Percentiles rank a stretch among this genome's conserved stretches.
phyloP scores from a whole-genome alignment of 192 early-diverging fungal species.

The Thamnidium elegans region DNA sequence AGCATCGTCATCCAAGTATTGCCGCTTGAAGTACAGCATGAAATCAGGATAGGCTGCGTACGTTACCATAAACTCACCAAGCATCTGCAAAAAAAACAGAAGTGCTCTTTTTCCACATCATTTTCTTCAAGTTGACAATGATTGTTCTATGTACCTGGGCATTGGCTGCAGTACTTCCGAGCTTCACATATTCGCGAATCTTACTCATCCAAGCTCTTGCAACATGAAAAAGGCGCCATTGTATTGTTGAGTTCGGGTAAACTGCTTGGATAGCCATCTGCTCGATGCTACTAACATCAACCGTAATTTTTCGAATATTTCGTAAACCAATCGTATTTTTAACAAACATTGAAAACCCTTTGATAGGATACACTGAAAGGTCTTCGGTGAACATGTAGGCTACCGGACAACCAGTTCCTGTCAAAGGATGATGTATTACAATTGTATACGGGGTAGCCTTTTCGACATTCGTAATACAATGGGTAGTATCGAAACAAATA shows the following conservation, averaged over 20 bases:
- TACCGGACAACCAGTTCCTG: not conserved
- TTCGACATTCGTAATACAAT: not conserved
- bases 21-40: not conserved
- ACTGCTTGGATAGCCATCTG: not conserved
- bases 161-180: not conserved
- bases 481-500: constrained; percentile 1
- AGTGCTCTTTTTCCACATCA: constrained; percentile 10
- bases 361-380: not conserved
- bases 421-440: not conserved
- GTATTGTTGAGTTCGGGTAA: not conserved
- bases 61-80: not conserved
- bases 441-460: not conserved
- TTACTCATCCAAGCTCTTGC: constrained; percentile 7
- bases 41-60: not conserved
- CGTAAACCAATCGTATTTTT: not conserved
- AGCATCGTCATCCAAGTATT: not conserved
- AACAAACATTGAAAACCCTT: not conserved
- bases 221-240: constrained; percentile 4
- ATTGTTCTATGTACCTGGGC: not conserved
- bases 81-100: too few species aligned
- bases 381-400: not conserved
- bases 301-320: not conserved
- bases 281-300: not conserved
- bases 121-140: not conserved
- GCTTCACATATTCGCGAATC: not conserved